Conservation (phyloP, 495 filamentous ascomycete species). For the Aspergillus haitiensis region DNA sequence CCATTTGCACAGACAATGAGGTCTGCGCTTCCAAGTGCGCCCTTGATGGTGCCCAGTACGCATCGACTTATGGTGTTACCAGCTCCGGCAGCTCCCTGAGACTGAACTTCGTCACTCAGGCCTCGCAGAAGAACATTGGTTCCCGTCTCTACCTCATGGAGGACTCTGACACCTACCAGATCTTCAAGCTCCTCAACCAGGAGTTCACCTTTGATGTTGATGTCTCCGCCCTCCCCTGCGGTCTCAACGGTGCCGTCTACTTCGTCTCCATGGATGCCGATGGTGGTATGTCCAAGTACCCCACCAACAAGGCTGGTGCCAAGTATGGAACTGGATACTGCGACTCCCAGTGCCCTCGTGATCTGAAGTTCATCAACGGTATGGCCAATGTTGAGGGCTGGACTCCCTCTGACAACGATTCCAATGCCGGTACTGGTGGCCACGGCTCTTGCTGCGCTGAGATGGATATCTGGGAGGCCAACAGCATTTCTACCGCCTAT, state of each 20-base stretch:
- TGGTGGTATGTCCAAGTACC: conserved; percentile 54
- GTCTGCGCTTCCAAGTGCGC: conserved; percentile 60
- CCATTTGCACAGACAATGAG: conserved; percentile 53
- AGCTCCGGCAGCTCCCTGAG: conserved; percentile 55
- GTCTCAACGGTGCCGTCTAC: conserved; percentile 73
- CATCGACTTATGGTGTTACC: conserved; percentile 55
- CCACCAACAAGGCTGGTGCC: conserved; percentile 65
- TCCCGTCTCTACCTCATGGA: conserved; percentile 64
- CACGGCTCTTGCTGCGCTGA: conserved; percentile 71
- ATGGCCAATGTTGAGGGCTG: conserved; percentile 63
- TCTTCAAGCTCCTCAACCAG: conserved; percentile 56
- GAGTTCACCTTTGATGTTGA: conserved; percentile 74
- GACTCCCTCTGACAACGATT: conserved; percentile 56
- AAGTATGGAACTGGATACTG: conserved; percentile 76
- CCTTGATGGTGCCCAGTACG: conserved; percentile 61
- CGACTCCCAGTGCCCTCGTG: conserved; percentile 68
- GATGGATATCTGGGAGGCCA: conserved; percentile 75
- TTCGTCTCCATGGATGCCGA: conserved; percentile 64
- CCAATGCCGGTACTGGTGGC: conserved; percentile 58
- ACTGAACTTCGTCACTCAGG: conserved; percentile 55
- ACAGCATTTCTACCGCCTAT: conserved; percentile 56
- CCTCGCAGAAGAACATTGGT: conserved; percentile 47
- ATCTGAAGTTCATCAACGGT: conserved; percentile 70
- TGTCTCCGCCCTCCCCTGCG: conserved; percentile 62
- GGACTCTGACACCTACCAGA: conserved; percentile 56